Percentiles rank a stretch among this genome's conserved stretches.
Conservation (phyloP, 495 filamentous ascomycete species). For the Penicillium parvum region DNA sequence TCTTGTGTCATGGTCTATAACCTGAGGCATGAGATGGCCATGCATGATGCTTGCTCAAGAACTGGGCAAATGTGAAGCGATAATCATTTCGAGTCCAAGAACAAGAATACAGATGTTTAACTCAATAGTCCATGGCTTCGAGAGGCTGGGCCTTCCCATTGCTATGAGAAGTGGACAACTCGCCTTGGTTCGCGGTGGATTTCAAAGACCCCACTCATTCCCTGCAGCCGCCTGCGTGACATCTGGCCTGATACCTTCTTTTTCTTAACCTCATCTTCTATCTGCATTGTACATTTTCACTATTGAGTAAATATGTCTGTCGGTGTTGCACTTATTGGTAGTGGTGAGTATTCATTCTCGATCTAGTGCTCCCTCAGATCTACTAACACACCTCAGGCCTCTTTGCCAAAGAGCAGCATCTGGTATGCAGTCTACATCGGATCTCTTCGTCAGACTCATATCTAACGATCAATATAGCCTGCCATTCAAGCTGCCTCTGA, state of each 20-base stretch:
- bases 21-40: no score
- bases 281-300: neutral
- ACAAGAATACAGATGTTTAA: no score
- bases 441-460: no score
- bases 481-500: conserved; percentile 43
- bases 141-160: conserved; percentile 28
- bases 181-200: conserved; percentile 1
- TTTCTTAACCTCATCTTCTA: neutral
- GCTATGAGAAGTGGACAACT: conserved; percentile 6
- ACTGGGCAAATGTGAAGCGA: no score
- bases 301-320: conserved; percentile 27
- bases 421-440: conserved; percentile 22
- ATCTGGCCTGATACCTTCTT: neutral
- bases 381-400: conserved; percentile 36
- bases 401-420: conserved; percentile 42
- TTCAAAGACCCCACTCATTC: conserved; percentile 13
- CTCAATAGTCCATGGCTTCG: no score
- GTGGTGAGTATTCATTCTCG: conserved; percentile 48
- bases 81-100: no score
- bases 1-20: no score
- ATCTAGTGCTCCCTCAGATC: neutral
- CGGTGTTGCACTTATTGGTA: conserved; percentile 65
- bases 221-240: conserved; percentile 13
- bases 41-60: no score
- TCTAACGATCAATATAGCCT: conserved; percentile 36